These are phyloP conservation scores for Tylopilus intermedius DNA, from an alignment of 768 basidiomycete species.

Conservation along the genomic window DNA sequence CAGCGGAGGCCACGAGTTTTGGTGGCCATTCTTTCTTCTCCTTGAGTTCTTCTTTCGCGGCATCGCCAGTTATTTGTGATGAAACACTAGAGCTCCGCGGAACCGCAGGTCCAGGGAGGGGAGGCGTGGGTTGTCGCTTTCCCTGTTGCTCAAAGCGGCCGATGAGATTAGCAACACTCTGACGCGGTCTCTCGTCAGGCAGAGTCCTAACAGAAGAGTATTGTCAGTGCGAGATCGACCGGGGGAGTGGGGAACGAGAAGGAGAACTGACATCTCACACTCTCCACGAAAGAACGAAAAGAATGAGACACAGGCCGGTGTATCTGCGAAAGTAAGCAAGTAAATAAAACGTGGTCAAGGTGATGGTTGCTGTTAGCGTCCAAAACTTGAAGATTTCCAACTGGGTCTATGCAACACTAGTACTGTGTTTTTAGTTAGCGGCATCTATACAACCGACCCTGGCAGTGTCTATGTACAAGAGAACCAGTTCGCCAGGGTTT, in stretches of 20 bases:
- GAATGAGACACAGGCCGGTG: constrained; percentile 12
- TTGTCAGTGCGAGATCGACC: constrained; percentile 15
- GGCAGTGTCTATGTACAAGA: constrained; percentile 2
- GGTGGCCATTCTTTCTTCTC: constrained; percentile 80
- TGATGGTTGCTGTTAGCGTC: constrained; percentile 26
- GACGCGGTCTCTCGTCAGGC: constrained; percentile 83
- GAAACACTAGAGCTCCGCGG: constrained; percentile 64
- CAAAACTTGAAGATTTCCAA: constrained; percentile 1
- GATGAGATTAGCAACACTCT: constrained; percentile 86
- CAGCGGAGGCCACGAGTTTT: constrained; percentile 32
- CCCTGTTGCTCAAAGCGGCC: constrained; percentile 82
- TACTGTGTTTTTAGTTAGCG: constrained; percentile 16
- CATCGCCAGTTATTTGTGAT: constrained; percentile 61
- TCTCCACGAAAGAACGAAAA: constrained; percentile 15
- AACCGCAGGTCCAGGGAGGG: constrained; percentile 26
- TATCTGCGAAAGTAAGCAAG: constrained; percentile 5
- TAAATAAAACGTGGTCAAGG: constrained; percentile 15
- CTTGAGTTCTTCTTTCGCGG: constrained; percentile 59
- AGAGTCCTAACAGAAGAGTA: constrained; percentile 52
- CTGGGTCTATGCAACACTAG: background rate
- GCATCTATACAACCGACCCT: constrained; percentile 5
- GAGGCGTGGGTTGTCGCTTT: constrained; percentile 52
- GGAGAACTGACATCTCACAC: constrained; percentile 26
- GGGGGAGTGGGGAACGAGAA: background rate
- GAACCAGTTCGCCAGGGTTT: constrained; percentile 22